Evolutionary conservation across 2,329 filamentous ascomycete genomes (phyloP), one percentile per base, ranked within the genome.

Genomic region (Botrytis hyacinthi): DNA sequence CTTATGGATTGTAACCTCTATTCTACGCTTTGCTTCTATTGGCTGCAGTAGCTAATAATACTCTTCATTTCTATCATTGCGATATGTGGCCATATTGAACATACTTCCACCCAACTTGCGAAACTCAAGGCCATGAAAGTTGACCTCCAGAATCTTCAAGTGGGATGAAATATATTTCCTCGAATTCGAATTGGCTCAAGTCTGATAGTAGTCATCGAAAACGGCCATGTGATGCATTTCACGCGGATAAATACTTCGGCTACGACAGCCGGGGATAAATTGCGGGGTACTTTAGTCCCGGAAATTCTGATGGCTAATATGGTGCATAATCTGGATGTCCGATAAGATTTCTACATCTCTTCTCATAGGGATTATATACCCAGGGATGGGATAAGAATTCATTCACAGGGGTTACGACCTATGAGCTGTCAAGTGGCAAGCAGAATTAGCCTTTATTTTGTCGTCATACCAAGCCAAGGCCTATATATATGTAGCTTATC

Each of bases 251-350:
- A 67, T 65, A 10, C 7, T 65, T 65, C 32, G 65, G 65, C 10
- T 51, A 16, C 32, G 35, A 51, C 5, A 51, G 20, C 44, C 46
- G 35, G 22, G 65, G 32, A 54, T 68, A 22, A 40, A 68, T 51
- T 68, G 66, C 66, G 66, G 66, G 46, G 66, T 68, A n/a, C 46
- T 29, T 57, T 2, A 26, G 32, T 69, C 5, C 63, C 63, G 29
- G 63, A 48, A 51, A 37, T 65, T 32, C 20, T 42, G 10, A 22
- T 42, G 66, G 35, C 37, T 57, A 69, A 69, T 42, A 16, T 51
- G 3, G 12, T 35, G 67, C 18, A 40, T 44, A 59, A 69, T 69
- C 8, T 59, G 6, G 40, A 44, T 6, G 14, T 60, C 40, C 40
- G 29, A 16, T 42, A 20, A 60, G 40, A 70, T 32, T 32, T 46